Percentiles rank a stretch among this genome's conserved stretches.
phyloP scores from a whole-genome alignment of 139 green algal species.

The Chlorella sp. region DNA sequence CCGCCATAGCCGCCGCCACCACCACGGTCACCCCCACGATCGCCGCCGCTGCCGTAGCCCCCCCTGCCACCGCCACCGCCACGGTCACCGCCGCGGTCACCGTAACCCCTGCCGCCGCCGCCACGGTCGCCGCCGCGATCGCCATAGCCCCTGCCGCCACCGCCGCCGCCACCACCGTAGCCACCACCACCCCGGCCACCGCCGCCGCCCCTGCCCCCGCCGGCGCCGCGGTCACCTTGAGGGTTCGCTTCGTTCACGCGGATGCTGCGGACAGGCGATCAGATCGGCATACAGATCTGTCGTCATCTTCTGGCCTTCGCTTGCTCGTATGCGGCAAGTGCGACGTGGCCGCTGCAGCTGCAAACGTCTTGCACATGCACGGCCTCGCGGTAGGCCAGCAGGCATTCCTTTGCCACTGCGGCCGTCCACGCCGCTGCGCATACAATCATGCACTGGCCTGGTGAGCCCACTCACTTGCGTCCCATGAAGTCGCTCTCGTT shows the following conservation, averaged over 20 bases:
- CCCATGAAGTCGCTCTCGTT: slow-evolving; percentile 48
- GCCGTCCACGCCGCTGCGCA: too few species aligned
- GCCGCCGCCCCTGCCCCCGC: not conserved
- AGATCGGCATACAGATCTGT: too few species aligned
- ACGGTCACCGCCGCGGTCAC: not conserved
- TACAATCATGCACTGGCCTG: too few species aligned
- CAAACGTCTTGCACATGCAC: too few species aligned
- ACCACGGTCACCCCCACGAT: not conserved
- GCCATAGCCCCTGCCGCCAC: not conserved
- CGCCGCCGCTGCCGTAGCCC: too few species aligned
- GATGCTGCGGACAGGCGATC: too few species aligned
- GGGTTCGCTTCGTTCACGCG: slow-evolving; percentile 48
- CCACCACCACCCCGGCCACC: not conserved
- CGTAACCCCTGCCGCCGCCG: not conserved
- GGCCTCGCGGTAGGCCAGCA: too few species aligned
- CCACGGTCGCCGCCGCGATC: not conserved
- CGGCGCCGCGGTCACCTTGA: slow-evolving; percentile 3
- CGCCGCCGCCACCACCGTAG: not conserved
- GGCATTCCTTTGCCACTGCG: too few species aligned
- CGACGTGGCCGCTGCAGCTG: too few species aligned
- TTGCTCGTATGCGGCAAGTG: too few species aligned
- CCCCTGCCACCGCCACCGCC: not conserved
- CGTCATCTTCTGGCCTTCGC: too few species aligned
- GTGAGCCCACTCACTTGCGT: too few species aligned
- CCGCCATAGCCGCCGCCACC: not conserved